phyloP scores from a whole-genome alignment of 768 basidiomycete species.

The Tulasnella sp. region DNA sequence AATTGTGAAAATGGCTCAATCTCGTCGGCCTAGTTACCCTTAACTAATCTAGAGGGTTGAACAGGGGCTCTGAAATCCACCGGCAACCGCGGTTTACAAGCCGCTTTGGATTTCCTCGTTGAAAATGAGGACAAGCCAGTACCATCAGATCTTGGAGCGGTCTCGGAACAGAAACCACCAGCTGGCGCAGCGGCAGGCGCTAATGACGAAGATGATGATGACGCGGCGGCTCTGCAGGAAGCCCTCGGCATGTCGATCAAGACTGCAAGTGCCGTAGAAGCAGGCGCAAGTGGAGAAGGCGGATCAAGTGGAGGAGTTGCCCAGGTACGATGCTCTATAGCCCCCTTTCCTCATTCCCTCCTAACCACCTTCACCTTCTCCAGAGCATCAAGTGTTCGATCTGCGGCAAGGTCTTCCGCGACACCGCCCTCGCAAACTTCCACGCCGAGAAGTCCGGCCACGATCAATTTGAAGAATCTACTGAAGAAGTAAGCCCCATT shows the following conservation, averaged over 20 bases:
- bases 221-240: slow-evolving; percentile 56
- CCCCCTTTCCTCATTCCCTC: background rate
- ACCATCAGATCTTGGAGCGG: slow-evolving; percentile 53
- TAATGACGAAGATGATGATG: slow-evolving; percentile 62
- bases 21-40: slow-evolving; percentile 15
- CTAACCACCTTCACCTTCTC: background rate
- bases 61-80: slow-evolving; percentile 89
- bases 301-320: slow-evolving; percentile 33
- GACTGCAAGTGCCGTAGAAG: slow-evolving; percentile 33
- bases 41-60: background rate
- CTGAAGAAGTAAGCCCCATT: slow-evolving; percentile 64
- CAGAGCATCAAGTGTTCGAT: slow-evolving; percentile 80
- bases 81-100: slow-evolving; percentile 76
- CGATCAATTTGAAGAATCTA: slow-evolving; percentile 92
- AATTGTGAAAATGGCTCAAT: slow-evolving; percentile 59
- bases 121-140: slow-evolving; percentile 73
- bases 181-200: slow-evolving; percentile 41
- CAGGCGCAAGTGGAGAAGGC: slow-evolving; percentile 59
- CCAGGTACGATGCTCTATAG: background rate
- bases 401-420: slow-evolving; percentile 82
- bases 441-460: slow-evolving; percentile 96
- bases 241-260: slow-evolving; percentile 45
- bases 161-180: slow-evolving; percentile 35
- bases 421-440: slow-evolving; percentile 82
- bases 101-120: slow-evolving; percentile 84